phyloP scores from a whole-genome alignment of 306 rosid genomes.

The Pterocarpus macrocarpus region DNA sequence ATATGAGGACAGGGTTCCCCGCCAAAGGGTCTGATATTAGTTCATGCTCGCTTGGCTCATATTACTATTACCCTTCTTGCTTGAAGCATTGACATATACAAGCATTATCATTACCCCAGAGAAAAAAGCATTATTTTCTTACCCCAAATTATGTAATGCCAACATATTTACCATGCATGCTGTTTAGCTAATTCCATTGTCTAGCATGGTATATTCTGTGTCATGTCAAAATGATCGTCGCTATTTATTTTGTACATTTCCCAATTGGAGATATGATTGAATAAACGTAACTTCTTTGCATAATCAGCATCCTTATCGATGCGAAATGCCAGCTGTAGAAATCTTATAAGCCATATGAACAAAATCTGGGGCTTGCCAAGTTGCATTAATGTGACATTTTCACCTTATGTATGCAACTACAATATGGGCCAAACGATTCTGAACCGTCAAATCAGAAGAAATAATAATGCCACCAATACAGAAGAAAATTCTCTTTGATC shows the following conservation, averaged over 20 bases:
- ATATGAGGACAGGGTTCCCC: conserved; percentile 46
- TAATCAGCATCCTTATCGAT: conserved; percentile 2
- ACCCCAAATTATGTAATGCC: background rate
- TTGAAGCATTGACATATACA: conserved; percentile 22
- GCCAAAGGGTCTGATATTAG: conserved; percentile 6
- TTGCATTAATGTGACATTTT: conserved; percentile 37
- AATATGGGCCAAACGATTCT: conserved; percentile 25
- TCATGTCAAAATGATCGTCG: background rate
- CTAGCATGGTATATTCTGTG: conserved; percentile 8
- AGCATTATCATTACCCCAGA: conserved; percentile 14
- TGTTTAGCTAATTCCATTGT: background rate
- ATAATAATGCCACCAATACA: background rate
- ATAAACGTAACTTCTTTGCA: too few relatives aligned
- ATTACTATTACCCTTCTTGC: conserved; percentile 14
- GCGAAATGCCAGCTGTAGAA: conserved; percentile 41
- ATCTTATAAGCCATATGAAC: conserved; percentile 23
- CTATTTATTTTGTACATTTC: background rate
- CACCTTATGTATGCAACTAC: conserved; percentile 17
- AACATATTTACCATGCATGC: conserved; percentile 15
- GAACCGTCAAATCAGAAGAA: conserved; percentile 35
- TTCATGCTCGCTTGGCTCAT: conserved; percentile 30
- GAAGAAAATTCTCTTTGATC: conserved; percentile 38
- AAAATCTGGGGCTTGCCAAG: conserved; percentile 37
- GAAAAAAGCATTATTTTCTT: background rate
- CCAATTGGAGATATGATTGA: too few relatives aligned